A percentile compares a stretch with the other conserved stretches of the same genome.
Conservation (phyloP, 148 eudicot species). For the Heliamphora exappendiculata region DNA sequence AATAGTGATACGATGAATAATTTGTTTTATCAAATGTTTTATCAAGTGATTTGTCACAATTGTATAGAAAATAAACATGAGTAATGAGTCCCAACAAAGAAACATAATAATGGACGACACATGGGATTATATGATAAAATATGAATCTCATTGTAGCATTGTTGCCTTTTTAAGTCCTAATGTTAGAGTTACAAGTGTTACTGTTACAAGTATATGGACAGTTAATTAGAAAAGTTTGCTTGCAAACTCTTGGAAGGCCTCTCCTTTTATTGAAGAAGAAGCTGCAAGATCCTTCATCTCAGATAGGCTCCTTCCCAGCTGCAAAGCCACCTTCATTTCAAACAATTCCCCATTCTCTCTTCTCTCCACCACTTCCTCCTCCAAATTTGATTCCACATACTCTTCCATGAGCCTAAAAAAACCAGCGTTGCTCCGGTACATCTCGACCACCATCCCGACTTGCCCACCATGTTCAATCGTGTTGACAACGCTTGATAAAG, state of each 20-base stretch:
- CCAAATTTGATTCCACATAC: slow-evolving; percentile 19
- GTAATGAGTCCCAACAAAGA: too few species aligned
- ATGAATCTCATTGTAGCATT: too few species aligned
- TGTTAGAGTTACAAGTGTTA: too few species aligned
- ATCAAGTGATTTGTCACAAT: too few species aligned
- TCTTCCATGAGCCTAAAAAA: slow-evolving; percentile 33
- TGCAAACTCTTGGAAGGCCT: slow-evolving; percentile 34
- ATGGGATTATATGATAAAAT: too few species aligned
- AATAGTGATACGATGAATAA: too few species aligned
- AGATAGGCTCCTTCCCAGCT: slow-evolving; percentile 36
- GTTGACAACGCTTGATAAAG: slow-evolving; percentile 22
- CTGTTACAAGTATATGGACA: too few species aligned
- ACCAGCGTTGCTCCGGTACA: slow-evolving; percentile 50
- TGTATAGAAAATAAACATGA: too few species aligned
- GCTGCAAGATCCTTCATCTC: slow-evolving; percentile 33
- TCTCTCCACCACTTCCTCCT: slow-evolving; percentile 16
- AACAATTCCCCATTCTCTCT: slow-evolving; percentile 45
- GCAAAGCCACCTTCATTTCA: slow-evolving; percentile 40
- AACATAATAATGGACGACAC: too few species aligned
- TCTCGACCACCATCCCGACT: slow-evolving; percentile 60
- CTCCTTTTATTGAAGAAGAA: slow-evolving; percentile 22
- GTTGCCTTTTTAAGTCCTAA: too few species aligned
- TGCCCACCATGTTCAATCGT: slow-evolving; percentile 34
- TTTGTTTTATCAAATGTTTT: too few species aligned
- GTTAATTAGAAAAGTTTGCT: slow-evolving; percentile 44